phyloP scores from a whole-genome alignment of 106 monocot species.

The Xerophyta viscosa region DNA sequence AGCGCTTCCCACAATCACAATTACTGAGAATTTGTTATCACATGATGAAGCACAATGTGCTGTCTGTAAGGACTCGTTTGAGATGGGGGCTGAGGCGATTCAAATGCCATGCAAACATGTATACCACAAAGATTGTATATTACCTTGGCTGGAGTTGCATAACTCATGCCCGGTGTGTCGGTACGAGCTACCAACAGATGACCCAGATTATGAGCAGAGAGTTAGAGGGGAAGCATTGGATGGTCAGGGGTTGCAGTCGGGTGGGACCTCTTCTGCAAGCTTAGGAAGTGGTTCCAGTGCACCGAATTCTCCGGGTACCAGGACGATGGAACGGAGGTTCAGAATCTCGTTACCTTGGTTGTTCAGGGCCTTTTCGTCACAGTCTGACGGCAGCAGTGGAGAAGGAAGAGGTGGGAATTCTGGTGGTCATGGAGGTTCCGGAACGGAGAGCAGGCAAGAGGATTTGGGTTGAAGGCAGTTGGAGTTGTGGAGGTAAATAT shows the following conservation, averaged over 20 bases:
- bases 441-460: no score
- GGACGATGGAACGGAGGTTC: slow-evolving; percentile 53
- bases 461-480: no score
- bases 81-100: slow-evolving; percentile 50
- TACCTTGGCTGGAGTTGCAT: slow-evolving; percentile 87
- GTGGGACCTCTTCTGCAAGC: slow-evolving; percentile 6
- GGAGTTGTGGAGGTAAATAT: no score
- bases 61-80: slow-evolving; percentile 84
- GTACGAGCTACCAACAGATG: slow-evolving; percentile 79
- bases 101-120: slow-evolving; percentile 92
- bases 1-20: slow-evolving; percentile 43
- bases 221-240: neutral
- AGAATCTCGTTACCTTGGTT: slow-evolving; percentile 86
- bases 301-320: slow-evolving; percentile 14
- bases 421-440: slow-evolving; percentile 23
- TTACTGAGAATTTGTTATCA: slow-evolving; percentile 23
- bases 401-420: slow-evolving; percentile 30
- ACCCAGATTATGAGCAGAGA: slow-evolving; percentile 62
- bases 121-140: slow-evolving; percentile 76
- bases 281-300: slow-evolving; percentile 1
- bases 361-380: slow-evolving; percentile 27
- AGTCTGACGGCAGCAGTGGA: slow-evolving; percentile 33
- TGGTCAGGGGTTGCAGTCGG: neutral
- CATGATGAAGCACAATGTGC: slow-evolving; percentile 81
- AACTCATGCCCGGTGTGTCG: slow-evolving; percentile 90